Evolutionary conservation across 2,329 filamentous ascomycete species (phyloP), one percentile per base, ranked within the genome.

Genomic region (Gremmenia infestans): DNA sequence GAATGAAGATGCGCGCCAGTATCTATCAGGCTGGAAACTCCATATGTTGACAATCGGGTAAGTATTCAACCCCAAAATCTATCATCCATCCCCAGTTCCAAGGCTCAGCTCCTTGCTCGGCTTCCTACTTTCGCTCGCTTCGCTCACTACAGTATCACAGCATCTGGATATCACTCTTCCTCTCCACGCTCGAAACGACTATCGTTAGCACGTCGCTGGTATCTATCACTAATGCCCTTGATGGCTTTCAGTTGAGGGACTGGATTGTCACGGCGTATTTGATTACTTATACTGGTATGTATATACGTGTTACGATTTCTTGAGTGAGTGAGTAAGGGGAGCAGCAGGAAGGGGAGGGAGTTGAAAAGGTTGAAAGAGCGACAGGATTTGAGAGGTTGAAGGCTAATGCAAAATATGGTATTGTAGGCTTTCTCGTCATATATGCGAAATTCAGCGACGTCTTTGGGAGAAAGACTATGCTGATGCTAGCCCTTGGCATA

Each of bases 361-460:
- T 17, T 14, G 15, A 45, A 45, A 17, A 19, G 9, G 36, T 12
- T n/a, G 11, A 39, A n/a, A 11, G 11, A 19, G 19, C 19, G 19
- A 19, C 19, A 17, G 12, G 7, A 4, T 19, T 19, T 47, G 35
- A 32, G 8, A 15, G 5, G 15, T 3, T 25, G 5, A 28, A 28
- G 25, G 25, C 25, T 28, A 37, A 36, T 42, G 12, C 15, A 5
- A 4, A 5, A 19, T 1, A 19, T 19, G 19, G 17, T 48, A 8
- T 9, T 9, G 15, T n/a, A 59, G 59, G 59, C 3, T 61, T 63
- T 50, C 23, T 61, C 1, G 45, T 61, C 4, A 56, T 63, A 4
- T 61, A 50, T 25, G 59, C 60, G 1, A 63, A 61, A 42, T 50
- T 63, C 12, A 60, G 56, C 32, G 60, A 60, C 43, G 53, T 61